Evolutionary conservation across 257 asterid genomes (phyloP), one percentile per base, ranked within the genome.

Genomic region (Verbascum thapsus): DNA sequence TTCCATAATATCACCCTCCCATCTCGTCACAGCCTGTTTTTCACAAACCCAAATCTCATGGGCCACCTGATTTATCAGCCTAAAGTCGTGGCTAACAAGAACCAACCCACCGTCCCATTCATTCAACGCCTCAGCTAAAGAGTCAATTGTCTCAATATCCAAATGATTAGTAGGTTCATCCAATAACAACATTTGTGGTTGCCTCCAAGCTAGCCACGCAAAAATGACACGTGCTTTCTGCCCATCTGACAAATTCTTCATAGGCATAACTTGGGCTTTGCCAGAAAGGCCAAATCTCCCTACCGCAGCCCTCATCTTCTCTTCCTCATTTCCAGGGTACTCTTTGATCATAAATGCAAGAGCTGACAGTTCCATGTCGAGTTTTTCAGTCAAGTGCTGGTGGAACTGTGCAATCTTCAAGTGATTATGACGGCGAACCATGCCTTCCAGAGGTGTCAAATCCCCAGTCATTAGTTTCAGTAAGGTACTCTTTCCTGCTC

Each of bases 91-190:
- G 73, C 99, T 94, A 3, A 94, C 99, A 11, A 94, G 96, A 55
- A 94, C 99, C 81, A 94, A 4, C 30, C 99, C 99, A 13, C 99
- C 99, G 13, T 92, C 97, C 99, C 97, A 92, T 49, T 89, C 96
- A 3, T 87, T 92, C 83, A 92, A 66, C 5, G 99, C 99, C 79
- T 92, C 97, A 0, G 99, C 99, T 3, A 94, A 84, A 0, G 97
- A 90, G 63, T 94, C 99, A 0, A 94, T 94, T 0, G 99, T 94
- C 87, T 94, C 99, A 0, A 90, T 82, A 78, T 94, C 99, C 76
- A 94, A 78, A 80, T 94, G 99, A 67, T 94, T 94, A 19, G 99
- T 94, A 2, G 99, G 99, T 70, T 94, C 99, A 55, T 90, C 99
- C 81, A 94, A 52, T 56, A 94, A 76, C 17, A 90, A 80, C 88